Conservation (phyloP, 1,284 basidiomycete genomes). For the Nidula niveotomentosa region DNA sequence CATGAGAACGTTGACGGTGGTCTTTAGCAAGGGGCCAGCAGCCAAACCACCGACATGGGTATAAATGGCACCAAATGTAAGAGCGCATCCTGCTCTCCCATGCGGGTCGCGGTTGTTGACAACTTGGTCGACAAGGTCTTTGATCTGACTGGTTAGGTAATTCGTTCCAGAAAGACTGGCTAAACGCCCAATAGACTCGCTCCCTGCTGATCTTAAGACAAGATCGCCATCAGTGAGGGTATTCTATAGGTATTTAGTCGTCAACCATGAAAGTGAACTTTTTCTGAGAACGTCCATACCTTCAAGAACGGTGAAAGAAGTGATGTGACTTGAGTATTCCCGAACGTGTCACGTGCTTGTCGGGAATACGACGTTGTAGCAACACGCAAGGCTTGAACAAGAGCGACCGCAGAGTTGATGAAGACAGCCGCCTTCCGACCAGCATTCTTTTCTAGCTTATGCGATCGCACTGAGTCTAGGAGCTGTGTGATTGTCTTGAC, state of each 20-base stretch:
- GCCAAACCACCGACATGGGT: constrained; percentile 91
- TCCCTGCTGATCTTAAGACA: constrained; percentile 78
- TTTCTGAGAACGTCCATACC: constrained; percentile 32
- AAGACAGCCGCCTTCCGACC: constrained; percentile 88
- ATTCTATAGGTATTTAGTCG: constrained; percentile 46
- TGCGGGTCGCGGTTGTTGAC: constrained; percentile 95
- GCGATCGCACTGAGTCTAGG: constrained; percentile 69
- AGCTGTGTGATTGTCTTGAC: constrained; percentile 71
- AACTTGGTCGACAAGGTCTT: constrained; percentile 93
- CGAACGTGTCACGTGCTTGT: constrained; percentile 69
- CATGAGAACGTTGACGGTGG: constrained; percentile 95
- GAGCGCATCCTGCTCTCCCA: constrained; percentile 90
- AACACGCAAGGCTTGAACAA: constrained; percentile 73
- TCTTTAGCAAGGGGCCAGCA: constrained; percentile 93
- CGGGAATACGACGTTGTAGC: constrained; percentile 53
- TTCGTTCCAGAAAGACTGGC: constrained; percentile 83
- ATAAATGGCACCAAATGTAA: constrained; percentile 95
- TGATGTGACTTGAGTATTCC: constrained; percentile 66
- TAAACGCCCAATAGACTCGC: constrained; percentile 89
- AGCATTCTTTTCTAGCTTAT: constrained; percentile 85
- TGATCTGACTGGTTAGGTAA: constrained; percentile 88
- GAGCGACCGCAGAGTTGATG: constrained; percentile 81
- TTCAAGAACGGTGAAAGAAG: constrained; percentile 78
- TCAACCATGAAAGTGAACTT: not conserved
- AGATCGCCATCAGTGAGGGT: constrained; percentile 82